Percentiles rank a stretch among this genome's conserved stretches.
Conservation (phyloP, 2,329 filamentous ascomycete species). For the Arthrinium puccinioides region DNA sequence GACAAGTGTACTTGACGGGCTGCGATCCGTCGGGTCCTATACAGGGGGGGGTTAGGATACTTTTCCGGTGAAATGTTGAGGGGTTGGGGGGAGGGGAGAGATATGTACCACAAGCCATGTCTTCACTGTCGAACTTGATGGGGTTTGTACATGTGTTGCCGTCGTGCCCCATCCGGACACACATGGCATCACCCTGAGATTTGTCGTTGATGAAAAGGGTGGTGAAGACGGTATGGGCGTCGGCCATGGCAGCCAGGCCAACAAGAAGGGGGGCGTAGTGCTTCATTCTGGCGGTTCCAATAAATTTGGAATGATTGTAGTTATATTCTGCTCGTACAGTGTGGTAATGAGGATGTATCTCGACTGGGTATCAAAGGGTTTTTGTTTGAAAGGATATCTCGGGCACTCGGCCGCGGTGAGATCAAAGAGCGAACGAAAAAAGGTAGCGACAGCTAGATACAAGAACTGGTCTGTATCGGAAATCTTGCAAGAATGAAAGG, state of each 20-base stretch:
- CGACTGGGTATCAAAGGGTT: too few species aligned
- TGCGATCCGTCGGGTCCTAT: conserved; percentile 12
- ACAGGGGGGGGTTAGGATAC: conserved; percentile 12
- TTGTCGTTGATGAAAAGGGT: conserved; percentile 55
- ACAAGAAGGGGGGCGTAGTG: too few species aligned
- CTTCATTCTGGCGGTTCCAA: too few species aligned
- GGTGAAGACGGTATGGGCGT: conserved; percentile 57
- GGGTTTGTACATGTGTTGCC: conserved; percentile 46
- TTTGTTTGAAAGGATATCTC: too few species aligned
- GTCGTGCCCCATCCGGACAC: conserved; percentile 58
- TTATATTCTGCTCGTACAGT: too few species aligned
- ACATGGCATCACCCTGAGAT: conserved; percentile 64
- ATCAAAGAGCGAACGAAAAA: too few species aligned
- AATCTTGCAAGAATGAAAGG: too few species aligned
- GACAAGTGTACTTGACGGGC: conserved; percentile 41
- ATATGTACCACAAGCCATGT: conserved; percentile 64
- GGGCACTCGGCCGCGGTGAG: too few species aligned
- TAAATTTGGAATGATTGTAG: too few species aligned
- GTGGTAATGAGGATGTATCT: too few species aligned
- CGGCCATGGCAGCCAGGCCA: conserved; percentile 26
- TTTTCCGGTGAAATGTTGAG: conserved; percentile 14
- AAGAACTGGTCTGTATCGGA: too few species aligned
- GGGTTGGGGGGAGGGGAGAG: conserved; percentile 4
- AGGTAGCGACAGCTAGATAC: too few species aligned
- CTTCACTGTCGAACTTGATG: conserved; percentile 45